Percentiles rank a stretch among this genome's conserved stretches.
Conservation (phyloP, 1,139 yeast species). For the Pichia sp. region DNA sequence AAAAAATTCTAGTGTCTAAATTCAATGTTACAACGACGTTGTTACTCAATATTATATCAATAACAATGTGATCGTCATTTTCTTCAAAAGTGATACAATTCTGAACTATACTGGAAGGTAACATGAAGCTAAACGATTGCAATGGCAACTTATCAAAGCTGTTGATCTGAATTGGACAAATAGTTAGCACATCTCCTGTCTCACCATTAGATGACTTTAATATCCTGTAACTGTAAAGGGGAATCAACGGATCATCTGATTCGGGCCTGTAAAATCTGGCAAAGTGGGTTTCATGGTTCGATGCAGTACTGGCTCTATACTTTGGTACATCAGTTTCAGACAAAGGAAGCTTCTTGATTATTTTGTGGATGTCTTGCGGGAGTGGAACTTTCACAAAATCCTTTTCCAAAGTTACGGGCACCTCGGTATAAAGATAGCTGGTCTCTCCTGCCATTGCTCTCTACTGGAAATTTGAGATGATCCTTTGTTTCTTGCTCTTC, state of each 20-base stretch:
- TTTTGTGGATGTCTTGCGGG: constrained; percentile 21
- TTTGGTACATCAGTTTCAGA: background rate
- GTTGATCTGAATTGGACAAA: constrained; percentile 28
- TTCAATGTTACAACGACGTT: constrained; percentile 36
- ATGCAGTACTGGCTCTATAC: background rate
- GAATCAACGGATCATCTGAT: background rate
- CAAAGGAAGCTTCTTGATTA: constrained; percentile 16
- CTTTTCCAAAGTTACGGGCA: constrained; percentile 18
- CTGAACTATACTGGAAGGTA: constrained; percentile 24
- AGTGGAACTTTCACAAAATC: constrained; percentile 11
- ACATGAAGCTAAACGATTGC: constrained; percentile 20
- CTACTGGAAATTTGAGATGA: background rate
- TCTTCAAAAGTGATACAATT: constrained; percentile 26
- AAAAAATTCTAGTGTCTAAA: constrained; percentile 18
- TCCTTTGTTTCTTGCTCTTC: background rate
- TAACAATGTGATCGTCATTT: constrained; percentile 18
- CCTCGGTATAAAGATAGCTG: constrained; percentile 16
- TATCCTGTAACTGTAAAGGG: constrained; percentile 1
- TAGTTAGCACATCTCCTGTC: constrained; percentile 17
- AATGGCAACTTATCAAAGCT: constrained; percentile 20
- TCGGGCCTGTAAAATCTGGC: constrained; percentile 9
- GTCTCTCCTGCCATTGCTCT: constrained; percentile 2
- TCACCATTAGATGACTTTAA: constrained; percentile 2
- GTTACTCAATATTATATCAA: constrained; percentile 34
- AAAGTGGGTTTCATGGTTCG: constrained; percentile 5